phyloP scores from a whole-genome alignment of 164 flowering plant genomes.

The Annona squamosa region DNA sequence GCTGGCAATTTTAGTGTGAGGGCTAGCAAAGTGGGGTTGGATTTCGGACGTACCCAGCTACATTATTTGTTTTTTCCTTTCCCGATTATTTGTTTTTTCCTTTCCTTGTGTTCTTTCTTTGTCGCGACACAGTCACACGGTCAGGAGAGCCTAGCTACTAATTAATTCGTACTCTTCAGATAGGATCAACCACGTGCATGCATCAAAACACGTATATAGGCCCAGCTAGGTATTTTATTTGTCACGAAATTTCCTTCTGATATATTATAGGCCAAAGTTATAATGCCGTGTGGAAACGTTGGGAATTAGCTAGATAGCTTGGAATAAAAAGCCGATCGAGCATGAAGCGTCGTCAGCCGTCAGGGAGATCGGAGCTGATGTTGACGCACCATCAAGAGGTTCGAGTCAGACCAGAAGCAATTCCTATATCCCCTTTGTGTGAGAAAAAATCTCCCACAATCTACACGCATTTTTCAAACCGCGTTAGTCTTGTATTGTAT shows the following conservation, averaged over 20 bases:
- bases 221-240: too few relatives aligned
- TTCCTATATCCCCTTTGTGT: background rate
- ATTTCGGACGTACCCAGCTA: background rate
- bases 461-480: background rate
- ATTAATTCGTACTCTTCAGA: background rate
- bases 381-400: background rate
- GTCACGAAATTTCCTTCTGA: too few relatives aligned
- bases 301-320: background rate
- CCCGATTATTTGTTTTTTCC: background rate
- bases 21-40: background rate
- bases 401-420: background rate
- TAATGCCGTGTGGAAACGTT: background rate
- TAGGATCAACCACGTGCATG: background rate
- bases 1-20: background rate
- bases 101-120: background rate
- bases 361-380: background rate
- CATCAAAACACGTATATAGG: background rate
- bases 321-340: too few relatives aligned
- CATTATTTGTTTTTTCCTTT: background rate
- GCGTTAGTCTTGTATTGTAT: background rate
- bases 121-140: background rate
- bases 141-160: background rate
- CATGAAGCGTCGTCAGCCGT: background rate
- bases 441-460: background rate
- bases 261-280: background rate